Evolutionary conservation across 495 filamentous ascomycete species (phyloP), one percentile per base, ranked within the genome.

Genomic region (Penicillium coffeae): DNA sequence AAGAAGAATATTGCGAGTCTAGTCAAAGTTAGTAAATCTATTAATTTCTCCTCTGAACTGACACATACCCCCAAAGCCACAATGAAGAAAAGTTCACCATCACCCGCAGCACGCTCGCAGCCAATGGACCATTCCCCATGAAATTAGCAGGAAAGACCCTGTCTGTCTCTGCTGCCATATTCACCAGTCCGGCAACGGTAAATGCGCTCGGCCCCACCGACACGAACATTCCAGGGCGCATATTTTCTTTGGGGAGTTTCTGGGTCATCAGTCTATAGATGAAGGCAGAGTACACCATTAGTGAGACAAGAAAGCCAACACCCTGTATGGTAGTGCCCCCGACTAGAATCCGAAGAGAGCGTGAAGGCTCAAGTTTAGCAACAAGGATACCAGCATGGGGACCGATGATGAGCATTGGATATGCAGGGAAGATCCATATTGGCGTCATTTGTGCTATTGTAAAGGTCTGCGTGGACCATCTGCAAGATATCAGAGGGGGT

Each of bases 261-360:
- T 93, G 88, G 1, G 89, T 92, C 89, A 95, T 95, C 35, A 95
- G 76, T 32, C 89, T 80, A 61, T 93, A 93, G 32, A 95, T 79
- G 57, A 89, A 95, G 32, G 89, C 86, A 13, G 87, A 83, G 52
- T 88, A 89, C 21, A 93, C 83, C 88, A 91, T 91, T 51, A 91
- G 73, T 4, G 85, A 85, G 45, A 95, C 87, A 54, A 93, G 64
- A 59, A 92, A 94, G 0, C 89, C 89, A 20, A 90, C 87, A 8
- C 89, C 89, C 65, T 95, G 89, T 19, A 87, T 78, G 3, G 84
- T 79, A 13, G 84, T 77, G 7, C 87, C 85, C 21, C 83, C 83
- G 47, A 90, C 68, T 13, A 90, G 83, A 42, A 93, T 80, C 7
- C 78, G 68, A 10, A 91, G 63, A 10, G 80, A 70, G 14, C 58